Percentiles rank a stretch among this genome's conserved stretches.
Evolutionary conservation across 768 basidiomycete species (phyloP).

Genomic region (Cubamyces sp.): DNA sequence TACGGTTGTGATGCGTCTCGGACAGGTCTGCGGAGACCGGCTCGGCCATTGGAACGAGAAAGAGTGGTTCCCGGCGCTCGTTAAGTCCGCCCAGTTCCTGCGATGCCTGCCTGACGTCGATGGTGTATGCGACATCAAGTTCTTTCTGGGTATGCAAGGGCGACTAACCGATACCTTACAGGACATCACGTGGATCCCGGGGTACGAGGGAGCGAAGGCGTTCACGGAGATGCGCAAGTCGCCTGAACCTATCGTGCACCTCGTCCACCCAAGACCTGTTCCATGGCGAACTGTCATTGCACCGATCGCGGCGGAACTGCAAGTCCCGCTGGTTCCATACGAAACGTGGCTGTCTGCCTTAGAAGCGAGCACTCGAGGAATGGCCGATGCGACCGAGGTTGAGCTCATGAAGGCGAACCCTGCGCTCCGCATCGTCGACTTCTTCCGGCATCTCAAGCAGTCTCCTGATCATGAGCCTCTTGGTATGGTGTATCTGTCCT

Average conservation of each 20-base stretch:
- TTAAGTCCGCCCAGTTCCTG: constrained; percentile 24
- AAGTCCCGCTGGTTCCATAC: no score
- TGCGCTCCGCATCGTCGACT: neutral
- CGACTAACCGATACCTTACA: no score
- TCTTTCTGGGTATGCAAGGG: no score
- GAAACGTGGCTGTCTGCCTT: neutral
- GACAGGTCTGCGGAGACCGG: constrained; percentile 39
- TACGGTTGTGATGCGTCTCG: constrained; percentile 36
- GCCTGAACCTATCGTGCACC: no score
- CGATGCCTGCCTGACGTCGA: neutral
- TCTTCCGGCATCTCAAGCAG: neutral
- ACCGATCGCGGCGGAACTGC: no score
- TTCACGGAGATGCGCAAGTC: no score
- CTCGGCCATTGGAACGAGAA: constrained; percentile 40
- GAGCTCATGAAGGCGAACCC: neutral
- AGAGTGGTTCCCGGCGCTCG: constrained; percentile 44
- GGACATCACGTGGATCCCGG: no score
- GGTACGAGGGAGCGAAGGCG: no score
- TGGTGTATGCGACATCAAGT: no score
- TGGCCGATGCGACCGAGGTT: neutral
- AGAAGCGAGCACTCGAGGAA: neutral
- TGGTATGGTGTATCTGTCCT: neutral
- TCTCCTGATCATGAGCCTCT: neutral
- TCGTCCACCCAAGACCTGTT: no score
- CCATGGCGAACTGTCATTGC: no score